Evolutionary conservation across 331 rosid species (phyloP).

Genomic region (Rosa hybrid): DNA sequence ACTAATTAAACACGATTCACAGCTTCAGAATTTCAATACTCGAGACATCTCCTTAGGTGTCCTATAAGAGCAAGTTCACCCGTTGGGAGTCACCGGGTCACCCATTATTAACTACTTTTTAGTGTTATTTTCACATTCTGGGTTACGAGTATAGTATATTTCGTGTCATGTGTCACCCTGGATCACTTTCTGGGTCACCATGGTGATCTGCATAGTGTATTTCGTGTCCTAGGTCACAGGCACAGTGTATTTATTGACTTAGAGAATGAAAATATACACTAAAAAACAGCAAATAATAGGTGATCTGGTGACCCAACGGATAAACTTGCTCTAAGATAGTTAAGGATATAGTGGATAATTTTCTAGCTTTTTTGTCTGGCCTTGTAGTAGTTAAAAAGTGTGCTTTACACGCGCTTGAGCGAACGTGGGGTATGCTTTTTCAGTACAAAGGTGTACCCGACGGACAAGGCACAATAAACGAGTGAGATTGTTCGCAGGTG

Average conservation of each 20-base stretch:
- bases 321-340: neutral
- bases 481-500: constrained; percentile 21
- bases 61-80: neutral
- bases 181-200: no score
- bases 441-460: constrained; percentile 3
- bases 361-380: neutral
- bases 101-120: no score
- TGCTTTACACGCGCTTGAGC: constrained; percentile 6
- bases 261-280: no score
- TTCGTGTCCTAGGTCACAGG: no score
- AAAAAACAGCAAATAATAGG: no score
- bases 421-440: constrained; percentile 9
- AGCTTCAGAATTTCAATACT: neutral
- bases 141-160: no score
- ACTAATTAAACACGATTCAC: neutral
- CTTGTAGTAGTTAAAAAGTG: neutral
- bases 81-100: no score
- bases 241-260: no score
- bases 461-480: constrained; percentile 12
- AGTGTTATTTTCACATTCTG: no score
- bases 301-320: no score
- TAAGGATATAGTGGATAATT: neutral
- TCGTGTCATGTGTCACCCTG: no score
- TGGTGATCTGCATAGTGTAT: no score
- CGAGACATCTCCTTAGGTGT: neutral